Evolutionary conservation across 768 basidiomycete genomes (phyloP).

Genomic region (Fomitopsis pulvina): DNA sequence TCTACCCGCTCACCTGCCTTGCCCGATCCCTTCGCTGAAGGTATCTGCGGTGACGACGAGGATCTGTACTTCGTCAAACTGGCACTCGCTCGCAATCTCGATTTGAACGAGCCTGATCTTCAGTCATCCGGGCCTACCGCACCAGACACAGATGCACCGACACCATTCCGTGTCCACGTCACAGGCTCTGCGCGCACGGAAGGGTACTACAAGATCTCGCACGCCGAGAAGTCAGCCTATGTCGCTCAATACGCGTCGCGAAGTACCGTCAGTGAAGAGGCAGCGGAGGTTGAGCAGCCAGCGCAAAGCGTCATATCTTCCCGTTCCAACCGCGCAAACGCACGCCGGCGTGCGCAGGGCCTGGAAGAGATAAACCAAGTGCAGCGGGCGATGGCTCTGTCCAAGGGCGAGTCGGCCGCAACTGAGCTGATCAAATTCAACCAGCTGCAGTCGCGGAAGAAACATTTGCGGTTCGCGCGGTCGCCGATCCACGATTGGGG

Average conservation of each 20-base stretch:
- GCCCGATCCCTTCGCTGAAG: conserved; percentile 43
- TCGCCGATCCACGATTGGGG: conserved; percentile 99
- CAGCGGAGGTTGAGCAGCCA: conserved; percentile 38
- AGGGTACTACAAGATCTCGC: conserved; percentile 93
- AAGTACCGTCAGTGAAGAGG: conserved; percentile 34
- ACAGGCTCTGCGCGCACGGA: conserved; percentile 90
- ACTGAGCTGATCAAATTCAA: conserved; percentile 94
- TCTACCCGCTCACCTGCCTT: conserved; percentile 39
- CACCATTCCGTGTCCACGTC: conserved; percentile 65
- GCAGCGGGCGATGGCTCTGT: conserved; percentile 69
- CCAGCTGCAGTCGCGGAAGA: conserved; percentile 96
- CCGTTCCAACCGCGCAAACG: conserved; percentile 87
- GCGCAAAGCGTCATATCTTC: conserved; percentile 62
- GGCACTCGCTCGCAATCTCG: conserved; percentile 37
- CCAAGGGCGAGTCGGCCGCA: conserved; percentile 66
- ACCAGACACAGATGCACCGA: conserved; percentile 32
- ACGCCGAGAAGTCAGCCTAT: conserved; percentile 86
- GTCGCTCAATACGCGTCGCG: conserved; percentile 83
- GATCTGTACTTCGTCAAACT: conserved; percentile 77
- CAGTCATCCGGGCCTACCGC: conserved; percentile 20
- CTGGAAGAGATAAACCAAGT: conserved; percentile 94
- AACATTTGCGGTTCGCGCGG: conserved; percentile 90
- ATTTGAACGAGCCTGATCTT: conserved; percentile 12
- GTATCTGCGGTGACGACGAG: conserved; percentile 80
- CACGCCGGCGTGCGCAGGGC: conserved; percentile 84